These are phyloP conservation scores for Nannochloris sp. DNA, from an alignment of 139 green algal genomes.

Conservation along the genomic window DNA sequence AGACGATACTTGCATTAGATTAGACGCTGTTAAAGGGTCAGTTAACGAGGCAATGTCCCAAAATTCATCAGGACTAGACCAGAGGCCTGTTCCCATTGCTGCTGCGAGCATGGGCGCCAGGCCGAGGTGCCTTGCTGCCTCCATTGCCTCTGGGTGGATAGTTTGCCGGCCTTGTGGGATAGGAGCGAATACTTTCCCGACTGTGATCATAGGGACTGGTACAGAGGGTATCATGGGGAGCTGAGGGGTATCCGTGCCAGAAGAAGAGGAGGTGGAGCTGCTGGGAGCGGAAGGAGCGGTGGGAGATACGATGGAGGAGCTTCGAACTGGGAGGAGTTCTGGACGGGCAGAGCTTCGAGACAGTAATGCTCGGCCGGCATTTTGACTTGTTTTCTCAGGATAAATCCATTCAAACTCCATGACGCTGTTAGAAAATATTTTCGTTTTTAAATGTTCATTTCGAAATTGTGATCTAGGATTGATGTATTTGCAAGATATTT, in stretches of 20 bases:
- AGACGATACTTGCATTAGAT: slow-evolving; percentile 15
- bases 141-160: background rate
- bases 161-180: background rate
- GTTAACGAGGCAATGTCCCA: background rate
- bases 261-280: background rate
- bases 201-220: background rate
- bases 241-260: background rate
- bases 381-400: too few species aligned
- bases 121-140: background rate
- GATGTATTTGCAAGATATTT: too few species aligned
- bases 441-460: too few species aligned
- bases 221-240: background rate
- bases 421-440: too few species aligned
- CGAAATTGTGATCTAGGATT: too few species aligned
- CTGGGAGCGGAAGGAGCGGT: background rate
- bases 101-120: background rate
- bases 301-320: background rate
- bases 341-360: too few species aligned
- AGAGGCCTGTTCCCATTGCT: background rate
- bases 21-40: slow-evolving; percentile 16
- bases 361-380: too few species aligned
- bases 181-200: background rate
- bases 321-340: background rate
- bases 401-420: too few species aligned
- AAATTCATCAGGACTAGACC: too few species aligned